A percentile compares a stretch with the other conserved stretches of the same genome.
Conservation (phyloP, 257 asterid genomes). For the Rehmannia glutinosa region DNA sequence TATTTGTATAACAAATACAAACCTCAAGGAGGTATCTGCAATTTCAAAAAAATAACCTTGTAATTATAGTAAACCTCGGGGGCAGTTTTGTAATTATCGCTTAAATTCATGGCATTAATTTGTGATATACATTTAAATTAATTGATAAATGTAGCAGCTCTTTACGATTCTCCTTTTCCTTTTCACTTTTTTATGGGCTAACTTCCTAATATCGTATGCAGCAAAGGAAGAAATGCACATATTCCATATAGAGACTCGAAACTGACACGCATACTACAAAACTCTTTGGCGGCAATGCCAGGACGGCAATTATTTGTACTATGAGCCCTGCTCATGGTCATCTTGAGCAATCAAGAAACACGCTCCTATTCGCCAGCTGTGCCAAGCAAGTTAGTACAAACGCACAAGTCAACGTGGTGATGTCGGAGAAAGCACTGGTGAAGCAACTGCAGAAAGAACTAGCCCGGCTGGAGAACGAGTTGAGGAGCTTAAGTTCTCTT, state of each 20-base stretch:
- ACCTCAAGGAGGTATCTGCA: too few species aligned
- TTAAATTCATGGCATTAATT: too few species aligned
- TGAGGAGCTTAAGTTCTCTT: slow-evolving; percentile 48
- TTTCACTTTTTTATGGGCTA: too few species aligned
- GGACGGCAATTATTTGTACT: slow-evolving; percentile 89
- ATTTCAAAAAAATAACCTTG: too few species aligned
- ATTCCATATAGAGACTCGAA: slow-evolving; percentile 93
- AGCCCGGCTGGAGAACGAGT: slow-evolving; percentile 64
- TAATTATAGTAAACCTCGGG: too few species aligned
- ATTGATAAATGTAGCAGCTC: too few species aligned
- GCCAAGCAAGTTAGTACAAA: slow-evolving; percentile 83
- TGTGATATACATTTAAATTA: too few species aligned
- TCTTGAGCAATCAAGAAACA: slow-evolving; percentile 92
- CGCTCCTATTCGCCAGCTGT: slow-evolving; percentile 89
- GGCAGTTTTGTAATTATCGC: too few species aligned
- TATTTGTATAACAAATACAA: too few species aligned
- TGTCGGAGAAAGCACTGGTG: slow-evolving; percentile 89
- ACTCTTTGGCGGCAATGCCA: slow-evolving; percentile 85
- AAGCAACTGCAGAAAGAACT: slow-evolving; percentile 82
- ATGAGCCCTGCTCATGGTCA: slow-evolving; percentile 93
- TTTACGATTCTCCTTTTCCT: too few species aligned
- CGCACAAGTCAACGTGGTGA: slow-evolving; percentile 79
- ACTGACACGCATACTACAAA: slow-evolving; percentile 85
- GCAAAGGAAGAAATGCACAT: slow-evolving; percentile 88
- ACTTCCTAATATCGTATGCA: too few species aligned